These are phyloP conservation scores for Plectosphaerella sp. DNA, from an alignment of 2,329 filamentous ascomycete species.

Conservation along the genomic window DNA sequence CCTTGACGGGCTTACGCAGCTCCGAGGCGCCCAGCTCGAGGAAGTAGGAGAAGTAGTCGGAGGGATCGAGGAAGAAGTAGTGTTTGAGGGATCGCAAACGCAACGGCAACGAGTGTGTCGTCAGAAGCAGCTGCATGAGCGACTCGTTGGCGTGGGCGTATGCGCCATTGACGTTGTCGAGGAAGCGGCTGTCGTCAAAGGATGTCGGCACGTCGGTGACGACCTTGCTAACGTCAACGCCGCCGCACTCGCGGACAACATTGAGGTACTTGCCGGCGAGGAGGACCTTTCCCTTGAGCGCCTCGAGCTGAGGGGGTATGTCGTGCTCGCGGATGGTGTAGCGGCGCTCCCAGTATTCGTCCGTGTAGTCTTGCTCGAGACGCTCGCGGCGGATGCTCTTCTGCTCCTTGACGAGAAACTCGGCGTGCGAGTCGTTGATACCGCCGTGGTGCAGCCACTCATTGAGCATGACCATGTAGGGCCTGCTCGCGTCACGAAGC, in stretches of 20 bases:
- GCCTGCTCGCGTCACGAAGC: slow-evolving; percentile 80
- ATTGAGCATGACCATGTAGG: slow-evolving; percentile 98
- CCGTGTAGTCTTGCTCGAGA: slow-evolving; percentile 93
- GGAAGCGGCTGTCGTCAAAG: slow-evolving; percentile 86
- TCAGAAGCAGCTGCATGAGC: slow-evolving; percentile 83
- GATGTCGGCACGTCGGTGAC: slow-evolving; percentile 84
- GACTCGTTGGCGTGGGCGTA: slow-evolving; percentile 96
- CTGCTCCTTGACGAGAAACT: slow-evolving; percentile 93
- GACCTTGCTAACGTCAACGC: slow-evolving; percentile 87
- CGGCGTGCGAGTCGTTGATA: slow-evolving; percentile 88
- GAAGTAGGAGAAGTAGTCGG: slow-evolving; percentile 98
- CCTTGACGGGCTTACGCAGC: slow-evolving; percentile 81
- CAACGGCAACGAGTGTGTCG: slow-evolving; percentile 84
- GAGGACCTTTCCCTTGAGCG: slow-evolving; percentile 89
- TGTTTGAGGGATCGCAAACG: slow-evolving; percentile 90
- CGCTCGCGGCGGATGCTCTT: slow-evolving; percentile 90
- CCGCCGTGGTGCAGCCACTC: slow-evolving; percentile 97
- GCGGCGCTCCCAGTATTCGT: slow-evolving; percentile 98
- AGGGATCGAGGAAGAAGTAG: slow-evolving; percentile 97
- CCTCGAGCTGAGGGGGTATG: slow-evolving; percentile 85
- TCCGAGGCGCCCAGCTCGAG: slow-evolving; percentile 88
- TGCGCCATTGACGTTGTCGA: slow-evolving; percentile 93
- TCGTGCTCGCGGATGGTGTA: slow-evolving; percentile 92
- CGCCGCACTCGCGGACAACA: slow-evolving; percentile 93
- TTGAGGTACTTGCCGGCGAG: slow-evolving; percentile 97